Percentiles rank a stretch among this genome's conserved stretches.
Evolutionary conservation across 2,329 filamentous ascomycete species (phyloP).

Genomic region (Fusarium sp.): DNA sequence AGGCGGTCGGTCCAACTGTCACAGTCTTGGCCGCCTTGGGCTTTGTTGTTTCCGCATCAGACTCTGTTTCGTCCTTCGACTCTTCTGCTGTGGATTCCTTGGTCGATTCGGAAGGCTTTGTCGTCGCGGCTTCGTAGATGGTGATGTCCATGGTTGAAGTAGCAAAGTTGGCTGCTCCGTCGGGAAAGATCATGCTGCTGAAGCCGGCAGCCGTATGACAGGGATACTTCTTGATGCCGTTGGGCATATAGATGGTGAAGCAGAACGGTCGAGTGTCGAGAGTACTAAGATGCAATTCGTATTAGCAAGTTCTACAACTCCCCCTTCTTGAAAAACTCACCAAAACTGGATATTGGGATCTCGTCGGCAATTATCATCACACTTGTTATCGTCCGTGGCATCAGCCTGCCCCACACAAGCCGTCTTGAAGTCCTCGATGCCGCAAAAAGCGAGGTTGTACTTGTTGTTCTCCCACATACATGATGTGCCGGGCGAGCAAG

Average conservation of each 20-base stretch:
- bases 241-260: conserved; percentile 24
- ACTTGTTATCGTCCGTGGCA: conserved; percentile 10
- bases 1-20: neutral
- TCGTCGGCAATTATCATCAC: conserved; percentile 23
- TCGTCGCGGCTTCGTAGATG: conserved; percentile 12
- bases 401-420: conserved; percentile 18
- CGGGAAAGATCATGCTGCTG: conserved; percentile 20
- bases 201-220: conserved; percentile 15
- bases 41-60: neutral
- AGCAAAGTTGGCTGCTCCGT: neutral
- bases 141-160: conserved; percentile 2
- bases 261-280: conserved; percentile 1
- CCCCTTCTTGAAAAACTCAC: neutral
- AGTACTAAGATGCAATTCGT: conserved; percentile 7
- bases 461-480: conserved; percentile 32
- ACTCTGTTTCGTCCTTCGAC: neutral
- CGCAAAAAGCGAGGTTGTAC: conserved; percentile 32
- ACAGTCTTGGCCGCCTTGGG: neutral
- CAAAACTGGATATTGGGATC: conserved; percentile 32
- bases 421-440: conserved; percentile 13
- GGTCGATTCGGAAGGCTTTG: conserved; percentile 5
- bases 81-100: neutral
- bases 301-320: neutral
- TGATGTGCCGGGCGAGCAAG: conserved; percentile 2
- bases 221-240: conserved; percentile 8